phyloP scores from a whole-genome alignment of 768 basidiomycete species.

The Trametes villosa region DNA sequence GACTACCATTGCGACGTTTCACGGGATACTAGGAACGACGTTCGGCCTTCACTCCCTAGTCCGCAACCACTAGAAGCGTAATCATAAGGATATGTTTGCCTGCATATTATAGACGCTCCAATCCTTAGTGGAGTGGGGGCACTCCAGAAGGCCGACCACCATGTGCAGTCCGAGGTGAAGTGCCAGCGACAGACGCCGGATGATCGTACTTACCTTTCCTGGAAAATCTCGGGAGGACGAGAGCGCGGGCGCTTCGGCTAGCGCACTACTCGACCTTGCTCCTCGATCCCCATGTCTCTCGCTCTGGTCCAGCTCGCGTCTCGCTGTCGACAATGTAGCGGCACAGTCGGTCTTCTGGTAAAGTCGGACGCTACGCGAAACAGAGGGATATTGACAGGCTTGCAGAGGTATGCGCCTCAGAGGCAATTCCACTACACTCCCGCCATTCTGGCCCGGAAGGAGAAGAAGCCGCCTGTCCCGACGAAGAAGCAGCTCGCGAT shows the following conservation, averaged over 20 bases:
- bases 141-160: no score
- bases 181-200: no score
- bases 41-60: no score
- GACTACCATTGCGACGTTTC: no score
- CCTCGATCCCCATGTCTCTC: constrained; percentile 18
- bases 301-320: constrained; percentile 15
- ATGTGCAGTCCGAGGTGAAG: no score
- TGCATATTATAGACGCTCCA: no score
- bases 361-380: no score
- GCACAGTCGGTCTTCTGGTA: constrained; percentile 7
- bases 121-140: no score
- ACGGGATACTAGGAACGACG: no score
- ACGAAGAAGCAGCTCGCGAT: constrained; percentile 70
- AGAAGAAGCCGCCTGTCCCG: constrained; percentile 53
- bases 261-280: neutral
- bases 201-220: constrained; percentile 19
- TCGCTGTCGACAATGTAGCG: constrained; percentile 23
- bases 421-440: constrained; percentile 60
- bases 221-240: neutral
- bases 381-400: neutral
- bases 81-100: no score
- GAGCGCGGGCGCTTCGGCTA: constrained; percentile 3
- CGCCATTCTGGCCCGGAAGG: constrained; percentile 50
- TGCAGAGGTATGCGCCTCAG: constrained; percentile 17
- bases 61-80: no score